These are phyloP conservation scores for Aspergillus transmontanensis DNA, from an alignment of 2,329 filamentous ascomycete genomes.

Conservation along the genomic window DNA sequence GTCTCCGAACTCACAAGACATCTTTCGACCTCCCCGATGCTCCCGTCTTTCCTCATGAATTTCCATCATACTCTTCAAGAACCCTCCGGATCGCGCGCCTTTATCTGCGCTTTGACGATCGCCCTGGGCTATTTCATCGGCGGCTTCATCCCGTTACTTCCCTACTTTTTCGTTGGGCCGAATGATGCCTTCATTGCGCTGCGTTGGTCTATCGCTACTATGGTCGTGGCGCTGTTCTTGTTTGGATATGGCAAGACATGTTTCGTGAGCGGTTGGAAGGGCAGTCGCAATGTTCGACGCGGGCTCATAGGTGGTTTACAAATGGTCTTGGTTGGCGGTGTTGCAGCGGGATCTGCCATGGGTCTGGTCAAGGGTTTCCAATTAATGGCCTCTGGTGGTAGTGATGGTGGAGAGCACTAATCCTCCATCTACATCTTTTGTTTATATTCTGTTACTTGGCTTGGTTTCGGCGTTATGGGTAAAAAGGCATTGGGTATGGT, in stretches of 20 bases:
- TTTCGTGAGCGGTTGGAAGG: constrained; percentile 42
- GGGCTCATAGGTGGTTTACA: constrained; percentile 40
- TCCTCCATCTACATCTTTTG: not conserved
- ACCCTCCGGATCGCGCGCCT: constrained; percentile 40
- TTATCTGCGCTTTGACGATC: constrained; percentile 43
- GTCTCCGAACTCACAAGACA: constrained; percentile 39
- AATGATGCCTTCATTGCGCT: constrained; percentile 80
- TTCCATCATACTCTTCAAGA: constrained; percentile 45
- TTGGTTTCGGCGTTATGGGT: not conserved
- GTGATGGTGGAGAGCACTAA: constrained; percentile 6
- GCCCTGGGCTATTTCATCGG: constrained; percentile 46
- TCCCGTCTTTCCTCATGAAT: constrained; percentile 45
- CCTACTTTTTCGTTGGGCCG: constrained; percentile 66
- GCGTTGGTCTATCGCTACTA: constrained; percentile 55
- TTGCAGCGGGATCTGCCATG: constrained; percentile 45
- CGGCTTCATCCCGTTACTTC: constrained; percentile 53
- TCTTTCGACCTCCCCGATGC: constrained; percentile 38
- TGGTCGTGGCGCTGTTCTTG: constrained; percentile 50
- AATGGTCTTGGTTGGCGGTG: constrained; percentile 44
- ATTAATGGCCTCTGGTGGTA: constrained; percentile 25
- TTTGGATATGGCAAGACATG: constrained; percentile 56
- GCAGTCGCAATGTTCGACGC: constrained; percentile 34
- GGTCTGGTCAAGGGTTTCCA: constrained; percentile 44
- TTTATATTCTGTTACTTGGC: not conserved
- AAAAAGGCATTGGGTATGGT: not conserved